Evolutionary conservation across 306 rosid species (phyloP).

Genomic region (Sechiopsis laciniata): DNA sequence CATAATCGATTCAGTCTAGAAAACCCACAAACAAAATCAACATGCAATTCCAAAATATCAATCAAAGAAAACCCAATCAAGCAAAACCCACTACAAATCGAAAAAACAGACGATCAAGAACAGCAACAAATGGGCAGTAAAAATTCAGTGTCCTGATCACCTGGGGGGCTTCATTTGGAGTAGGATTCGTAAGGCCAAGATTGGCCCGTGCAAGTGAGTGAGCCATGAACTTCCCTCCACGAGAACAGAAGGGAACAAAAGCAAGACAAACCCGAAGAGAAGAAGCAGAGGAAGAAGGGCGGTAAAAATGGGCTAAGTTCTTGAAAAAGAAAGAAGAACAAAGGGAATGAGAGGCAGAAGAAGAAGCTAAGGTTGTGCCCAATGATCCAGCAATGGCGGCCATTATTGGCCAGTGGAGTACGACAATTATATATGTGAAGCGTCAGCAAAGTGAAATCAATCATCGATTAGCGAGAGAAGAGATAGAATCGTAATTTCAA

Average conservation of each 20-base stretch:
- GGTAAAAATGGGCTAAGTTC: slow-evolving; percentile 19
- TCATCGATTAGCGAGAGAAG: background rate
- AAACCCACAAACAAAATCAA: background rate
- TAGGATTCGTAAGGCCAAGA: slow-evolving; percentile 86
- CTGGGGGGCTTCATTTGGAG: slow-evolving; percentile 47
- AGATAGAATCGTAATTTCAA: background rate
- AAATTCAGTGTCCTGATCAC: slow-evolving; percentile 22
- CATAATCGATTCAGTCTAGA: background rate
- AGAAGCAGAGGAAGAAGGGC: slow-evolving; percentile 27
- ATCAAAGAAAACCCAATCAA: slow-evolving; percentile 4
- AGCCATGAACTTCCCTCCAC: slow-evolving; percentile 58
- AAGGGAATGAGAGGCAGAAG: background rate
- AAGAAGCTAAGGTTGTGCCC: slow-evolving; percentile 26
- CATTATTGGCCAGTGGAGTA: slow-evolving; percentile 33
- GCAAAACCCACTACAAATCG: no score
- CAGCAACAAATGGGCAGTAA: background rate
- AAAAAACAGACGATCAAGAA: slow-evolving; percentile 1
- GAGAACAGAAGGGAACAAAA: slow-evolving; percentile 31
- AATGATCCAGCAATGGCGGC: slow-evolving; percentile 46
- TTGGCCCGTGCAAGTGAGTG: slow-evolving; percentile 63
- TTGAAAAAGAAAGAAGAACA: slow-evolving; percentile 34
- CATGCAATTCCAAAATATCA: background rate
- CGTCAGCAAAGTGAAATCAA: slow-evolving; percentile 13
- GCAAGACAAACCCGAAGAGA: slow-evolving; percentile 32
- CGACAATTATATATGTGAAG: slow-evolving; percentile 42